These are phyloP conservation scores for Astrocystis sublimbata DNA, from an alignment of 495 filamentous ascomycete genomes.

Conservation along the genomic window DNA sequence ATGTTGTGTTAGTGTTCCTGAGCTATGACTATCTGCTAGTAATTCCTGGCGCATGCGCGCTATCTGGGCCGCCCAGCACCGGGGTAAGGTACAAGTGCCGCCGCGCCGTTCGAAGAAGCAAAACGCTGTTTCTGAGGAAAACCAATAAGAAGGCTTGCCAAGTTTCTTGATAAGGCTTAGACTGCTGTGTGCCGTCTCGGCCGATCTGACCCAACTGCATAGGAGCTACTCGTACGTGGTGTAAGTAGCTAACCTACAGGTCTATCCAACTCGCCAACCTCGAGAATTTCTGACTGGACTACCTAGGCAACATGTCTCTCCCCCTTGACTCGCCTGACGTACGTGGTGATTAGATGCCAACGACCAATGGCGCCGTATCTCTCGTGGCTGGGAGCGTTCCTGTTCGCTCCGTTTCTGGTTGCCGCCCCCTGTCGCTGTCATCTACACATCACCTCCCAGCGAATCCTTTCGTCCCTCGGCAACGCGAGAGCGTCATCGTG, in stretches of 20 bases:
- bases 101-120: slow-evolving; percentile 12
- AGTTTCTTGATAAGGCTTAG: background rate
- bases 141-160: background rate
- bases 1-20: too few species aligned
- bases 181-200: background rate
- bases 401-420: background rate
- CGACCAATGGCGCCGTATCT: background rate
- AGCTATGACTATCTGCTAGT: too few species aligned
- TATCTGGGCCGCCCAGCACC: slow-evolving; percentile 5
- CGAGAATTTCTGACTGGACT: too few species aligned
- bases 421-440: background rate
- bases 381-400: background rate
- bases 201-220: too few species aligned
- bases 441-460: background rate
- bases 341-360: background rate
- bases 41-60: background rate
- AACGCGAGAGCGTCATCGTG: slow-evolving; percentile 5
- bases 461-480: background rate
- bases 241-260: background rate
- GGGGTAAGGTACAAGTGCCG: slow-evolving; percentile 17
- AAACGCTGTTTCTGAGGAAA: background rate
- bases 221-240: background rate
- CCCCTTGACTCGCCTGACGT: slow-evolving; percentile 3
- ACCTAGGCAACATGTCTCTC: background rate
- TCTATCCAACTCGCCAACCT: too few species aligned